Evolutionary conservation across 441 rosid species (phyloP).

Genomic region (Metrosideros polymorpha): DNA sequence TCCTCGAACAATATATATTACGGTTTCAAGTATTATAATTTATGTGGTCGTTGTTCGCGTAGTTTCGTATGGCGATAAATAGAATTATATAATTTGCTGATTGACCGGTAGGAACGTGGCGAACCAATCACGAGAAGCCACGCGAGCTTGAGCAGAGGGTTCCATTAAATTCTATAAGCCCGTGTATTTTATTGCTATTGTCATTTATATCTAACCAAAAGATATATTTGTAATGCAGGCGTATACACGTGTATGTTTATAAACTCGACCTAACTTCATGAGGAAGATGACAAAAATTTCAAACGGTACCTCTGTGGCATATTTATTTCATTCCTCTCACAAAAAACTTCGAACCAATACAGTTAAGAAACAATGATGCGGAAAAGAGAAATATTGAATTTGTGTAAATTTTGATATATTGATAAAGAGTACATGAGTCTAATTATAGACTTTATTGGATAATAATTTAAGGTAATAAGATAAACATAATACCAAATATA

Average conservation of each 20-base stretch:
- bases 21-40: too few relatives aligned
- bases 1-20: too few relatives aligned
- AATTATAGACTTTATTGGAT: too few relatives aligned
- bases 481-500: too few relatives aligned
- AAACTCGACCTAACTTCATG: background rate
- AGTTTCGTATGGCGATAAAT: background rate
- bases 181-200: background rate
- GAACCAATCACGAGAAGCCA: background rate
- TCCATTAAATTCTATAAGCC: background rate
- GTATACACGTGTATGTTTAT: background rate
- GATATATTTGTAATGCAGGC: background rate
- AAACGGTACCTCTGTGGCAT: background rate
- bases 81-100: background rate
- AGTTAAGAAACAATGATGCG: too few relatives aligned
- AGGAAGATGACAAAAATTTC: background rate
- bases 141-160: background rate
- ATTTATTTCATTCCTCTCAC: background rate
- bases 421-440: too few relatives aligned
- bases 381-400: too few relatives aligned
- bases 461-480: too few relatives aligned
- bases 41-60: background rate
- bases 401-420: too few relatives aligned
- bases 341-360: fast-evolving
- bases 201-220: background rate
- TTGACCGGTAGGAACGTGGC: fast-evolving